Conservation (phyloP, 129 eudicot genomes). For the Escallonia rubra region DNA sequence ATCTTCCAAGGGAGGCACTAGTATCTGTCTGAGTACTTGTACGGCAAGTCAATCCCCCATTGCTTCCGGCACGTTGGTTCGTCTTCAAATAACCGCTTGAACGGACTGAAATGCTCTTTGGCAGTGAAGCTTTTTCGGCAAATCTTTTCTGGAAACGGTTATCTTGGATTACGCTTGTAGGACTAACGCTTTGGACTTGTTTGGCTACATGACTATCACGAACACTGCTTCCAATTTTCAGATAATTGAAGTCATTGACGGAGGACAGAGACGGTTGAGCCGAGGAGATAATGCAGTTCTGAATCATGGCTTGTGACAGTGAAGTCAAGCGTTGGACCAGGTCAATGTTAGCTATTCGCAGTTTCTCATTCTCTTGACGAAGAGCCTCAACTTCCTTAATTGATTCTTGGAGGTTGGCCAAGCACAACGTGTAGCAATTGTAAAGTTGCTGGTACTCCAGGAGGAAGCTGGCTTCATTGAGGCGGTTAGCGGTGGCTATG, state of each 20-base stretch:
- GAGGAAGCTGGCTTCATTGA: constrained; percentile 52
- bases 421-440: constrained; percentile 45
- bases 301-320: constrained; percentile 41
- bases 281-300: constrained; percentile 34
- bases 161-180: constrained; percentile 47
- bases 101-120: constrained; percentile 73
- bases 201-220: constrained; percentile 12
- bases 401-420: constrained; percentile 52
- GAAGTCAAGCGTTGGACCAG: constrained; percentile 36
- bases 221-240: constrained; percentile 29
- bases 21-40: constrained; percentile 18
- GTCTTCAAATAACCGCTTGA: constrained; percentile 48
- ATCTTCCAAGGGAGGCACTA: constrained; percentile 16
- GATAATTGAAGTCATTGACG: constrained; percentile 31
- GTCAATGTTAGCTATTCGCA: constrained; percentile 54
- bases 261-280: constrained; percentile 20
- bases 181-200: constrained; percentile 34
- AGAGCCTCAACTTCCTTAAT: constrained; percentile 54
- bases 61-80: constrained; percentile 3
- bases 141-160: constrained; percentile 30
- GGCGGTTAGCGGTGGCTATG: constrained; percentile 40
- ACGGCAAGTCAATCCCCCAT: constrained; percentile 12
- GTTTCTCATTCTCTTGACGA: constrained; percentile 51
- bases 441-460: constrained; percentile 67
- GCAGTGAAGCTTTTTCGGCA: constrained; percentile 33